Conservation (phyloP, 2,329 filamentous ascomycete genomes). For the Exophiala spinifera region DNA sequence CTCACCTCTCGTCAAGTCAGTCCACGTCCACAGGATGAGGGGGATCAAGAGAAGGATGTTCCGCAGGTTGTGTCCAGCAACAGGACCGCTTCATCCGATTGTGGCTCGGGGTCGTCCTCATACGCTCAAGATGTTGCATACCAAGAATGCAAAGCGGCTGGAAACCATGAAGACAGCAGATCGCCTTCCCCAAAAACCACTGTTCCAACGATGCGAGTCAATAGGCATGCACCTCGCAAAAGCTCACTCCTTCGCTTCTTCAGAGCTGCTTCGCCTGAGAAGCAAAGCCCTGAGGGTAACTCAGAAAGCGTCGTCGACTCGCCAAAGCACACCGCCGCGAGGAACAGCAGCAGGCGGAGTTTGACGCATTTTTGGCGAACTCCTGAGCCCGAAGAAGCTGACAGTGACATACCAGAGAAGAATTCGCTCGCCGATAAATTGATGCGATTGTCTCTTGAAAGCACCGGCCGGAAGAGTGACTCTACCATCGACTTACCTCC, state of each 20-base stretch:
- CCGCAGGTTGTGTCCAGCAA: no score
- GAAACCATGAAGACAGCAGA: neutral
- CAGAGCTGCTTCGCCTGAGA: conserved; percentile 19
- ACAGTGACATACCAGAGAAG: neutral
- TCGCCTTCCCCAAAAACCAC: conserved; percentile 6
- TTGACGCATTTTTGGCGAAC: conserved; percentile 21
- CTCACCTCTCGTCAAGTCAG: conserved; percentile 9
- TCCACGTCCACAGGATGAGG: neutral
- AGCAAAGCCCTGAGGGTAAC: neutral
- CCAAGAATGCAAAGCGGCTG: neutral
- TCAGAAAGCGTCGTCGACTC: neutral
- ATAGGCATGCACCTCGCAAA: conserved; percentile 26
- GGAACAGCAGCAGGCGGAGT: conserved; percentile 15
- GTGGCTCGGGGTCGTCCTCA: no score
- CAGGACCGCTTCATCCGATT: neutral
- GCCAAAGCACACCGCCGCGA: neutral
- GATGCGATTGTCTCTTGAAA: conserved; percentile 10
- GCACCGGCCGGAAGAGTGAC: neutral
- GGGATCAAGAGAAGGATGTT: neutral
- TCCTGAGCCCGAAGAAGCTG: conserved; percentile 10
- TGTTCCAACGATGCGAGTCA: conserved; percentile 5
- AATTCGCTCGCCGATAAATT: conserved; percentile 4
- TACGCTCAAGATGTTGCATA: no score
- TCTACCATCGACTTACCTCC: neutral
- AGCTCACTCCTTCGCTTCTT: conserved; percentile 28